A percentile compares a stretch with the other conserved stretches of the same genome.
These are phyloP conservation scores for Adansonia rubrostipa DNA, from an alignment of 441 rosid species.

Conservation along the genomic window DNA sequence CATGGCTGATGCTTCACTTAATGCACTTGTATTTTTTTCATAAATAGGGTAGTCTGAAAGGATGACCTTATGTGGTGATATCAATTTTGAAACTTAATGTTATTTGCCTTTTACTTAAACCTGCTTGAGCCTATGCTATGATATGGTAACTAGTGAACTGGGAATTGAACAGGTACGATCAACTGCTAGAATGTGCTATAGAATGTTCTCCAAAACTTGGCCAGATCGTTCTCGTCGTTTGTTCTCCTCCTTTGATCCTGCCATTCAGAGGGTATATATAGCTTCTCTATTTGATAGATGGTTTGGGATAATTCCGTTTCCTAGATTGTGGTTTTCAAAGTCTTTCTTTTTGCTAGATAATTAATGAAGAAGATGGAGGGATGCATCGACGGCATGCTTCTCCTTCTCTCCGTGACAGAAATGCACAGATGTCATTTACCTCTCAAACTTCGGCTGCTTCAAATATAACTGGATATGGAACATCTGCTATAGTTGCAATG, in stretches of 20 bases:
- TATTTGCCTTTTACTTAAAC: background rate
- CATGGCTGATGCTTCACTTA: constrained; percentile 10
- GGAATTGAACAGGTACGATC: constrained; percentile 78
- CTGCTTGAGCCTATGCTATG: constrained; percentile 2
- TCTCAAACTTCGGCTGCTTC: constrained; percentile 61
- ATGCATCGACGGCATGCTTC: constrained; percentile 96
- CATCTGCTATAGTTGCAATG: constrained; percentile 98
- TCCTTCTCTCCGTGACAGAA: constrained; percentile 92
- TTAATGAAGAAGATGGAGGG: constrained; percentile 98
- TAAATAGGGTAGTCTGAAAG: constrained; percentile 9
- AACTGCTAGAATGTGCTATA: constrained; percentile 98
- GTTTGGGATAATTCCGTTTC: constrained; percentile 11
- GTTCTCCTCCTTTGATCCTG: constrained; percentile 90
- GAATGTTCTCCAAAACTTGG: constrained; percentile 98
- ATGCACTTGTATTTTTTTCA: background rate
- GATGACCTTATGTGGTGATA: background rate
- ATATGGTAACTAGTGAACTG: constrained; percentile 24
- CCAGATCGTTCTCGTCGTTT: constrained; percentile 95
- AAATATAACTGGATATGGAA: constrained; percentile 85
- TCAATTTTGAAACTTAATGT: background rate
- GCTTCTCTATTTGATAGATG: constrained; percentile 19
- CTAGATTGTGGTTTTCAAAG: constrained; percentile 19
- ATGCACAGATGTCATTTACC: constrained; percentile 59
- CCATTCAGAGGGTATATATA: constrained; percentile 85
- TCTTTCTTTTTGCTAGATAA: constrained; percentile 54